Conservation (phyloP, 2,329 filamentous ascomycete genomes). For the Plectosphaerella plurivora region DNA sequence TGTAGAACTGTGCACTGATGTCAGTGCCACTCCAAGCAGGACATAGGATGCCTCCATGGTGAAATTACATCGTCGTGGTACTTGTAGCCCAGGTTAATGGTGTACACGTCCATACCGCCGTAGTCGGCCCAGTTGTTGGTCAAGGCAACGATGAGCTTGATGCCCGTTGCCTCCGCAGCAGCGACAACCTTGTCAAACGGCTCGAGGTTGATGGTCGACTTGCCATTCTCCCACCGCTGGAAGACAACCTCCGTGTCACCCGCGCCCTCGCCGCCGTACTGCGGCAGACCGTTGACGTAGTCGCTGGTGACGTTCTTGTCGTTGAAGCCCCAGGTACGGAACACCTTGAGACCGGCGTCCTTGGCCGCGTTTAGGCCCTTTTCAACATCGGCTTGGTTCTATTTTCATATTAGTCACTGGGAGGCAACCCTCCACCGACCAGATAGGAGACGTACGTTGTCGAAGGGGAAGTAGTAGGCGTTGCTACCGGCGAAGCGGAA, state of each 20-base stretch:
- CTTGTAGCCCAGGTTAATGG: conserved; percentile 40
- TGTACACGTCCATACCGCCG: conserved; percentile 51
- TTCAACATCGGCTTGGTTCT: conserved; percentile 44
- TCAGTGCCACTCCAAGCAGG: too few species aligned
- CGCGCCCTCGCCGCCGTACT: conserved; percentile 46
- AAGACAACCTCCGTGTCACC: conserved; percentile 40
- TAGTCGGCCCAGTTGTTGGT: conserved; percentile 54
- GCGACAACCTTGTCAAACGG: conserved; percentile 46
- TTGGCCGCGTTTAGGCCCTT: conserved; percentile 40
- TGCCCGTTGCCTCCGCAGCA: conserved; percentile 39
- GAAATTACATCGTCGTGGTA: conserved; percentile 47
- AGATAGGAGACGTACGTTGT: conserved; percentile 31
- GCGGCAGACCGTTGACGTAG: conserved; percentile 35
- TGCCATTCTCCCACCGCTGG: conserved; percentile 42
- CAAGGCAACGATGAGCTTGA: conserved; percentile 45
- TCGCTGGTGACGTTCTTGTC: conserved; percentile 48
- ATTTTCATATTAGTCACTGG: not conserved
- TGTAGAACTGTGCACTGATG: conserved; percentile 36
- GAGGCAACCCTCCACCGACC: too few species aligned
- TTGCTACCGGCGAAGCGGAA: conserved; percentile 55
- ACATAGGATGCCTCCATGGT: too few species aligned
- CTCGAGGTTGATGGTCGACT: conserved; percentile 33
- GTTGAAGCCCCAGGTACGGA: conserved; percentile 57
- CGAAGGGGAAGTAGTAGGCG: conserved; percentile 53
- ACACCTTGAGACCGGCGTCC: conserved; percentile 44